phyloP scores from a whole-genome alignment of 148 eudicot genomes.

The Chenopodium berlandieri region DNA sequence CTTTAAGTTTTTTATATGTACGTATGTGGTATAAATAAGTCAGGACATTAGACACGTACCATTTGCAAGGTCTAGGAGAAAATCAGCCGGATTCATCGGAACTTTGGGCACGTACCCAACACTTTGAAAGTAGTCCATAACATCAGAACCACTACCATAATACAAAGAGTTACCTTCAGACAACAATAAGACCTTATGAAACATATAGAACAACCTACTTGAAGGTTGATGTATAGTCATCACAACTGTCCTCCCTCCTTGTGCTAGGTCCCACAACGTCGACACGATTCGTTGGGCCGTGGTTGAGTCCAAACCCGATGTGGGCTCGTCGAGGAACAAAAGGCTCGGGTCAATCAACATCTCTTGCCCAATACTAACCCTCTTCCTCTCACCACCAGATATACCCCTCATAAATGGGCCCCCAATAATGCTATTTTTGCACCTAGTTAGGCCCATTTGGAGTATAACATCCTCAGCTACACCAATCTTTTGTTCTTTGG shows the following conservation, averaged over 20 bases:
- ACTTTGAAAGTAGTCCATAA: conserved; percentile 59
- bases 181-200: conserved; percentile 65
- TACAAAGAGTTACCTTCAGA: conserved; percentile 69
- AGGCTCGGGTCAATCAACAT: conserved; percentile 79
- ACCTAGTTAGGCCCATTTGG: conserved; percentile 54
- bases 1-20: too few species aligned
- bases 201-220: conserved; percentile 69
- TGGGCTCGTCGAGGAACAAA: conserved; percentile 75
- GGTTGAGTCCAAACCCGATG: conserved; percentile 82
- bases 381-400: conserved; percentile 75
- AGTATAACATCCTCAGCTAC: conserved; percentile 48
- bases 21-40: not conserved
- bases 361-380: conserved; percentile 84
- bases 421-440: conserved; percentile 65
- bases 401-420: conserved; percentile 52
- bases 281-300: conserved; percentile 79
- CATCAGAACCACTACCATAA: conserved; percentile 56
- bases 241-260: conserved; percentile 60
- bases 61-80: conserved; percentile 75
- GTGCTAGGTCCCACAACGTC: conserved; percentile 48
- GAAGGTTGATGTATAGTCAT: conserved; percentile 92
- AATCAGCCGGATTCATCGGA: conserved; percentile 86
- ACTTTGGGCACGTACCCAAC: conserved; percentile 57
- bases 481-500: conserved; percentile 39
- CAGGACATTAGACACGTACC: conserved; percentile 29